Evolutionary conservation across 2,329 filamentous ascomycete genomes (phyloP), one percentile per base, ranked within the genome.

Genomic region (Chaetomiaceae sp.): DNA sequence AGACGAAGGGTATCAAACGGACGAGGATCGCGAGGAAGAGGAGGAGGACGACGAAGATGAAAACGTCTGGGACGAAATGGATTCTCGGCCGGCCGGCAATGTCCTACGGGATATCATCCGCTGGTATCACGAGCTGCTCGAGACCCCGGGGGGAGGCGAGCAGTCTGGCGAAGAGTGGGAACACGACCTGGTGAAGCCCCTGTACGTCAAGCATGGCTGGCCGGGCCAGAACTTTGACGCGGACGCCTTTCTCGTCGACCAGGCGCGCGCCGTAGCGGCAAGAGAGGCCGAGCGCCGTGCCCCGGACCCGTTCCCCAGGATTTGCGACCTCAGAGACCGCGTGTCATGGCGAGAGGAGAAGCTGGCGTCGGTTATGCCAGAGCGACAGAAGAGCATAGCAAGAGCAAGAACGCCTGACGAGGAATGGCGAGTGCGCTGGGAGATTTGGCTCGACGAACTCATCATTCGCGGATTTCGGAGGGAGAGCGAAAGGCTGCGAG

Each of bases 131-230:
- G 51, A 60, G 15, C 52, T 61, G n/a, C 37, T 42, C n/a, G 62
- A 61, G 42, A 37, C 37, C 7, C 59, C 61, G 0, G 56, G 54
- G 12, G 55, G 42, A 9, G 51, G 52, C 6, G 57, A 57, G 22
- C 17, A 39, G 3, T 8, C 34, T 29, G n/a, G 20, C 4, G 9
- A 7, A 6, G 48, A 47, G 19, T 59, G 56, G 55, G 33, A 49
- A 7, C 1, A 14, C 5, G 54, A 56, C 12, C 2, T 55, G 3
- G 44, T 54, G 23, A 53, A 39, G 23, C 54, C 54, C 6, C 29
- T 63, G 12, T 62, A 61, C 33, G 25, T 20, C 48, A 60, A 63
- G 27, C 54, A 61, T 29, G 61, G 60, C 37, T 64, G 62, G 62
- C 60, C 55, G 1, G n/a, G 52, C 15, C 40, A 48, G 4, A 37